phyloP scores from a whole-genome alignment of 2,329 filamentous ascomycete genomes.

The Aspergillus sp. region DNA sequence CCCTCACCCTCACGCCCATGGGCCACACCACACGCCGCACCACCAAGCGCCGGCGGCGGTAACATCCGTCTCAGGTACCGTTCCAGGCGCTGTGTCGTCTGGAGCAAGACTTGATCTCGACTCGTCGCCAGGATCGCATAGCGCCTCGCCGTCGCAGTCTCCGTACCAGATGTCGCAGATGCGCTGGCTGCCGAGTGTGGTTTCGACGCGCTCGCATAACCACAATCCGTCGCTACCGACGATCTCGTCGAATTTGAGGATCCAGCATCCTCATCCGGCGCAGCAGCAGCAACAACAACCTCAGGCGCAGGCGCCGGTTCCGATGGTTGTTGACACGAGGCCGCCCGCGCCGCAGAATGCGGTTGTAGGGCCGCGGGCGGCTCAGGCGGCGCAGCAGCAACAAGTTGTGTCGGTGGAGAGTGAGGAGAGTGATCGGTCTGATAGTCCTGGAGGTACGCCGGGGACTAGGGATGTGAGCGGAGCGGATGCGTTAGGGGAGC shows the following conservation, averaged over 20 bases:
- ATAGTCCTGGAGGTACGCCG: constrained; percentile 7
- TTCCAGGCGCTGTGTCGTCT: background rate
- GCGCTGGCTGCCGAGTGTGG: constrained; percentile 27
- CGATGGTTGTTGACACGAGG: constrained; percentile 18
- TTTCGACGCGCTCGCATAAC: constrained; percentile 16
- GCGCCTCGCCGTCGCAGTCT: constrained; percentile 14
- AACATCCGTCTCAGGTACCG: background rate
- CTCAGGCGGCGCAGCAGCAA: background rate
- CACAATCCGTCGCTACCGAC: constrained; percentile 18
- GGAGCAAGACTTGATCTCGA: background rate
- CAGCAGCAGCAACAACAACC: constrained; percentile 9
- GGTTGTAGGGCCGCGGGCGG: background rate
- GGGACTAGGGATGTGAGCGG: constrained; percentile 11
- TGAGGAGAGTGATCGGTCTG: constrained; percentile 18
- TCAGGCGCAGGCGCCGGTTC: constrained; percentile 10
- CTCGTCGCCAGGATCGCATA: background rate
- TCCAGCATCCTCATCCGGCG: constrained; percentile 15
- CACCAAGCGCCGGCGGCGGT: background rate
- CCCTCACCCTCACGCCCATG: background rate
- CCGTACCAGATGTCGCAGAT: constrained; percentile 25
- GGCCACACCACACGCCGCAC: background rate
- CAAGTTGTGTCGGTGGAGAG: constrained; percentile 17
- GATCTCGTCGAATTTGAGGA: constrained; percentile 20
- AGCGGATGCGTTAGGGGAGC: constrained; percentile 12
- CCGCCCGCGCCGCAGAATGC: background rate